Evolutionary conservation across 169 alveolate genomes (phyloP).

Genomic region (Eimeria mitis): DNA sequence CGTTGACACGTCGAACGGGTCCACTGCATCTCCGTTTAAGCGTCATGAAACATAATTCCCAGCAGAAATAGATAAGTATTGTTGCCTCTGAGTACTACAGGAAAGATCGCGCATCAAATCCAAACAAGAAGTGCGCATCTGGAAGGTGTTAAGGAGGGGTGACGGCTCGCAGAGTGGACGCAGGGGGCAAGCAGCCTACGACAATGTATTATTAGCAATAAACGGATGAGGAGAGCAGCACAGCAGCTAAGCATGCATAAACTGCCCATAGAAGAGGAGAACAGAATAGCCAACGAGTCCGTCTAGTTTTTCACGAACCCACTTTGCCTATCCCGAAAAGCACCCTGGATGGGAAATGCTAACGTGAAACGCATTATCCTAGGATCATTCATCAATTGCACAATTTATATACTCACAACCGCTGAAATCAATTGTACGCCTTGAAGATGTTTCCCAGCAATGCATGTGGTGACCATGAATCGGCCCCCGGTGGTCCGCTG

Average conservation of each 20-base stretch:
- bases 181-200: not conserved
- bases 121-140: not conserved
- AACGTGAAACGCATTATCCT: not conserved
- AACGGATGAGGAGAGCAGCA: not conserved
- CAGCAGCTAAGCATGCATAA: not conserved
- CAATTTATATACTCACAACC: not conserved
- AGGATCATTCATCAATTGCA: not conserved
- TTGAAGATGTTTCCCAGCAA: not conserved
- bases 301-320: not conserved
- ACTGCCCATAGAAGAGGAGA: not conserved
- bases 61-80: too few relatives aligned
- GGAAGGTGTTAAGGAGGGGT: not conserved
- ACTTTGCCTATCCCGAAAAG: conserved; percentile 8
- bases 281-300: not conserved
- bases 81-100: not conserved
- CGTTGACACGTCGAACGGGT: not conserved
- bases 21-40: not conserved
- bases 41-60: not conserved
- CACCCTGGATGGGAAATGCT: not conserved
- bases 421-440: not conserved
- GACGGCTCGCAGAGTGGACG: not conserved
- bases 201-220: not conserved
- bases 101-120: too few relatives aligned
- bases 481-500: conserved; percentile 3
- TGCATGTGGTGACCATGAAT: not conserved